Evolutionary conservation across 2,329 filamentous ascomycete species (phyloP).

Genomic region (Calonectria multiphialidica): DNA sequence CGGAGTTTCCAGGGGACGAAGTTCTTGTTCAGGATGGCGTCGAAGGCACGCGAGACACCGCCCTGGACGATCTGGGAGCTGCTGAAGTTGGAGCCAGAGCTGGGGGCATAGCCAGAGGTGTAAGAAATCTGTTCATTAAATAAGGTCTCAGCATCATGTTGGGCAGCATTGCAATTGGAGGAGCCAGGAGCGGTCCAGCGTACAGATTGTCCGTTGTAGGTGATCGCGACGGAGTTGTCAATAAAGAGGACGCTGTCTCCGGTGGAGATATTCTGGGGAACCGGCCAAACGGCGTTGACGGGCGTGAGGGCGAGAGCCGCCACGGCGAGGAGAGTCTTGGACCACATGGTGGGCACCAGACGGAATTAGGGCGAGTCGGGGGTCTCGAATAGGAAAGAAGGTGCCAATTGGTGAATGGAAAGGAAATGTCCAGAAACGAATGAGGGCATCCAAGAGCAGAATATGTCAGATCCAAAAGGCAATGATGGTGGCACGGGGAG

Average conservation of each 20-base stretch:
- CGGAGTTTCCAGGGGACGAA: slow-evolving; percentile 86
- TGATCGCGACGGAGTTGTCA: slow-evolving; percentile 62
- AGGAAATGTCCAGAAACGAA: background rate
- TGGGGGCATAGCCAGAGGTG: slow-evolving; percentile 57
- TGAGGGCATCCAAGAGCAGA: slow-evolving; percentile 5
- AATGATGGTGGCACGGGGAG: slow-evolving; percentile 13
- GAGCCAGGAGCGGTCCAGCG: slow-evolving; percentile 54
- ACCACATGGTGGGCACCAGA: slow-evolving; percentile 41
- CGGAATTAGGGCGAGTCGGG: background rate
- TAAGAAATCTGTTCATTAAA: slow-evolving; percentile 60
- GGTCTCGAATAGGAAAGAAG: background rate
- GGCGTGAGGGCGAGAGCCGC: slow-evolving; percentile 55
- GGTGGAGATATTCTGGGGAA: slow-evolving; percentile 62
- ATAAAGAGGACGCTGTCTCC: slow-evolving; percentile 68
- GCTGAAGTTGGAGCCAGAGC: slow-evolving; percentile 52
- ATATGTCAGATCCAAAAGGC: slow-evolving; percentile 28
- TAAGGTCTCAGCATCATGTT: slow-evolving; percentile 48
- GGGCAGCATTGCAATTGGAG: slow-evolving; percentile 31
- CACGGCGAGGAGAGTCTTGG: slow-evolving; percentile 50
- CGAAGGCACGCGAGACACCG: slow-evolving; percentile 69
- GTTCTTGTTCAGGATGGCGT: slow-evolving; percentile 74
- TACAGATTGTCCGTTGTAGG: slow-evolving; percentile 71
- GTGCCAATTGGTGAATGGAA: slow-evolving; percentile 1
- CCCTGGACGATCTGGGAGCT: slow-evolving; percentile 67
- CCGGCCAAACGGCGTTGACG: slow-evolving; percentile 69